Conservation (phyloP, 805 yeast species). For the Starmerella davenportii region DNA sequence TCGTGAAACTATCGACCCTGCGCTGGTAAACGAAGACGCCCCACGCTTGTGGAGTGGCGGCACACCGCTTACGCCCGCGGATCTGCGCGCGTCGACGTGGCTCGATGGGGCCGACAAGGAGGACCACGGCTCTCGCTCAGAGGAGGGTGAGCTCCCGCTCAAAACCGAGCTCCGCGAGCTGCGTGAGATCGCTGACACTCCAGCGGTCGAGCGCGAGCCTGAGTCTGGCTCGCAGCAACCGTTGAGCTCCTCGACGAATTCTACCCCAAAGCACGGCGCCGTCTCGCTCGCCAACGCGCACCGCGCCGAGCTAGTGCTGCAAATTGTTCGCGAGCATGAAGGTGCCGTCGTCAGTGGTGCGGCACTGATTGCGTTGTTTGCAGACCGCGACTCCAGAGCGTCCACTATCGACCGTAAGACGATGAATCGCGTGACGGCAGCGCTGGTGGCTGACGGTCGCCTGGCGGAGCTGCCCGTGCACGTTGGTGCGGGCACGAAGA, state of each 20-base stretch:
- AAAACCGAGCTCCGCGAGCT: neutral
- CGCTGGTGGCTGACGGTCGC: constrained; percentile 23
- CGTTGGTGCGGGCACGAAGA: constrained; percentile 14
- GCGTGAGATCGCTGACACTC: too few species aligned
- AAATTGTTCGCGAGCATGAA: constrained; percentile 27
- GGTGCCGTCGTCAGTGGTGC: constrained; percentile 33
- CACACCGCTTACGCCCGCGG: neutral
- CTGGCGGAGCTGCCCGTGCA: constrained; percentile 19
- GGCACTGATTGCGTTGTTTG: constrained; percentile 26
- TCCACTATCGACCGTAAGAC: constrained; percentile 40
- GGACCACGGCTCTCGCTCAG: too few species aligned
- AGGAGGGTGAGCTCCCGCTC: too few species aligned
- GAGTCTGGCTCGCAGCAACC: neutral
- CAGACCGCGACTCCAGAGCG: constrained; percentile 22
- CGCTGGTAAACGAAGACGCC: neutral
- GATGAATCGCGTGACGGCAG: constrained; percentile 27
- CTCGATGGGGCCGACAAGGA: too few species aligned
- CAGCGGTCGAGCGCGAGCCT: neutral
- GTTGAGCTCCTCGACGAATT: too few species aligned
- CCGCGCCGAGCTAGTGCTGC: constrained; percentile 29
- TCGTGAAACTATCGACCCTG: neutral
- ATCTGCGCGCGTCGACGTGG: neutral
- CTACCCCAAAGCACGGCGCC: neutral
- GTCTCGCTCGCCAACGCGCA: constrained; percentile 16
- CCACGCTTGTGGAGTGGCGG: neutral